Conservation (phyloP, 345 rosid species). For the Salix udensis region DNA sequence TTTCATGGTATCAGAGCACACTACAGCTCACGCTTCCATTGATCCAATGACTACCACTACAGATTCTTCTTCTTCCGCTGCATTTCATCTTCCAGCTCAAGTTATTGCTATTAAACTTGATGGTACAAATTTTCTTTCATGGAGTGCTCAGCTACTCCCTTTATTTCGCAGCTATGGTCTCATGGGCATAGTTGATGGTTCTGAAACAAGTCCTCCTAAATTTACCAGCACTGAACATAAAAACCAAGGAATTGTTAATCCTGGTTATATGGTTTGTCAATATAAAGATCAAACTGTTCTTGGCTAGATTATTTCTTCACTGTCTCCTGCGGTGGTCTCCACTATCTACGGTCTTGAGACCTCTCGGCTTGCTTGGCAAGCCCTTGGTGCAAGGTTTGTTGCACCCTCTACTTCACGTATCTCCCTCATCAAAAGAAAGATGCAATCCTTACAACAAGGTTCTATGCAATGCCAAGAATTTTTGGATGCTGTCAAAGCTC, state of each 20-base stretch:
- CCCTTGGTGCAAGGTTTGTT: neutral
- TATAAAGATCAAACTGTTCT: neutral
- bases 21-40: neutral
- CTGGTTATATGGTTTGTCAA: too few relatives aligned
- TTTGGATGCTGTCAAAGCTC: neutral
- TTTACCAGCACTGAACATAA: neutral
- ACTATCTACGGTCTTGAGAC: neutral
- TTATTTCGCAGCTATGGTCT: neutral
- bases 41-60: neutral
- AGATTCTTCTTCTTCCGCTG: too few relatives aligned
- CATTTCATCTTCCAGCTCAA: neutral
- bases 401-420: neutral
- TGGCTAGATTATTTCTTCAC: neutral
- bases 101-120: neutral
- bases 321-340: neutral
- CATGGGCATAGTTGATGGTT: too few relatives aligned
- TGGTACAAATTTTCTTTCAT: neutral
- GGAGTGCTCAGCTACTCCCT: neutral
- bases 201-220: accelerated
- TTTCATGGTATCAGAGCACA: neutral
- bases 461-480: neutral
- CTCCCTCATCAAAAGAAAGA: neutral
- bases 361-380: neutral
- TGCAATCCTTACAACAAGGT: neutral
- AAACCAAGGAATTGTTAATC: neutral